These are phyloP conservation scores for Plantago rigida DNA, from an alignment of 305 asterid genomes.

Conservation along the genomic window DNA sequence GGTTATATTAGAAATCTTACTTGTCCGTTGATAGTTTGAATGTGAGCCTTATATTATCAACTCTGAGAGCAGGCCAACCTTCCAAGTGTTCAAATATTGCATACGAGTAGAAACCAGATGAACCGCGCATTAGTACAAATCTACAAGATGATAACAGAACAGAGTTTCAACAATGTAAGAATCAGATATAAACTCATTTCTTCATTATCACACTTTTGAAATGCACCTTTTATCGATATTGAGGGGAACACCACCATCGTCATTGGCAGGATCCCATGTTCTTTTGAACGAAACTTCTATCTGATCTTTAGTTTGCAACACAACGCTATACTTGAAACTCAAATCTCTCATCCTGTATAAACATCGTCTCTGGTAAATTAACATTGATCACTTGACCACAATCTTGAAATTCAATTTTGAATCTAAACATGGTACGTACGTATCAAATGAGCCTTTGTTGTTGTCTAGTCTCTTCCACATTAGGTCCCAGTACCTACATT, in stretches of 20 bases:
- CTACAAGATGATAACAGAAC: conserved; percentile 20
- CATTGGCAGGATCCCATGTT: conserved; percentile 33
- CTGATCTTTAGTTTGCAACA: conserved; percentile 33
- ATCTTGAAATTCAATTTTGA: not conserved
- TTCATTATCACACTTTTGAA: not conserved
- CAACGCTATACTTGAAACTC: conserved; percentile 31
- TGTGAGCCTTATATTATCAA: conserved; percentile 46
- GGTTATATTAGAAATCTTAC: conserved; percentile 25
- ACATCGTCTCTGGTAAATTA: not conserved
- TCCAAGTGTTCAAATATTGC: conserved; percentile 41
- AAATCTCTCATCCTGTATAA: conserved; percentile 35
- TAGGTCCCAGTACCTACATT: conserved; percentile 60
- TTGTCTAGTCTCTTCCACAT: conserved; percentile 42
- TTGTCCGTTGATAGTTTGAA: conserved; percentile 40
- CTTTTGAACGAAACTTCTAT: conserved; percentile 59
- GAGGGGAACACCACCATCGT: conserved; percentile 29
- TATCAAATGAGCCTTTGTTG: conserved; percentile 31
- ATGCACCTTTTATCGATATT: conserved; percentile 38
- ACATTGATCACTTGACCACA: not conserved
- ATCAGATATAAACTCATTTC: too few species aligned
- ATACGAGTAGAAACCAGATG: conserved; percentile 51
- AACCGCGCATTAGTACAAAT: conserved; percentile 42
- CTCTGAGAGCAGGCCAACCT: conserved; percentile 51
- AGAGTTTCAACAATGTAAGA: not conserved
- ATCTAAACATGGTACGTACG: conserved; percentile 26